A percentile compares a stretch with the other conserved stretches of the same genome.
These are phyloP conservation scores for Phialophora expanda DNA, from an alignment of 2,329 filamentous ascomycete species.

Conservation along the genomic window DNA sequence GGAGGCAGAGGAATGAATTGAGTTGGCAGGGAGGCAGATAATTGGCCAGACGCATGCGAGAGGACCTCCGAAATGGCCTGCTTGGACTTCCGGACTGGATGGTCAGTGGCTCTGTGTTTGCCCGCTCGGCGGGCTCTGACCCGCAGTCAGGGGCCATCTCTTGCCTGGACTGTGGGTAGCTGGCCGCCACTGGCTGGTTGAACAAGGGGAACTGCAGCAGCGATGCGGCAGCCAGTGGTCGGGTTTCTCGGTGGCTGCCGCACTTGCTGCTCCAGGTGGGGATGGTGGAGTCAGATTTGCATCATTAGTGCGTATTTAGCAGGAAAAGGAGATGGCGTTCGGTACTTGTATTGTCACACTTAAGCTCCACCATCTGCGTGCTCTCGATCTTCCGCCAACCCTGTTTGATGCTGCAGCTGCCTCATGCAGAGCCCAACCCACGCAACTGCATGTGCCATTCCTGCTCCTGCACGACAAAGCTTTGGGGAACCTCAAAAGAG, in stretches of 20 bases:
- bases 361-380: neutral
- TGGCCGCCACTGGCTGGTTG: conserved; percentile 3
- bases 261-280: conserved; percentile 22
- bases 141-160: conserved; percentile 10
- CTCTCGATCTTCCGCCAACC: conserved; percentile 19
- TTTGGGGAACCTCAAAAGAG: conserved; percentile 1
- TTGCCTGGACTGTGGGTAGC: conserved; percentile 8
- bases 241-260: conserved; percentile 21
- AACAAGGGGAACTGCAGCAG: conserved; percentile 14
- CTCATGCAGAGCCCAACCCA: conserved; percentile 14
- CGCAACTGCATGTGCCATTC: conserved; percentile 13
- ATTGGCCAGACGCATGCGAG: conserved; percentile 12
- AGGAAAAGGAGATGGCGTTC: conserved; percentile 26
- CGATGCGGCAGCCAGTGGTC: conserved; percentile 11
- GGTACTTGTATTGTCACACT: conserved; percentile 19
- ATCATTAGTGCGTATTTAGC: conserved; percentile 19
- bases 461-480: neutral
- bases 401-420: conserved; percentile 21
- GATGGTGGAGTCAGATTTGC: conserved; percentile 28
- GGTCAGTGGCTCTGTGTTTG: conserved; percentile 18
- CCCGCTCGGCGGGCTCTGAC: neutral
- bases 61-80: conserved; percentile 20
- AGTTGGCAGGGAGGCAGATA: conserved; percentile 17
- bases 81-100: conserved; percentile 11
- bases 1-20: conserved; percentile 18